phyloP scores from a whole-genome alignment of 305 asterid genomes.

The Withania somnifera region DNA sequence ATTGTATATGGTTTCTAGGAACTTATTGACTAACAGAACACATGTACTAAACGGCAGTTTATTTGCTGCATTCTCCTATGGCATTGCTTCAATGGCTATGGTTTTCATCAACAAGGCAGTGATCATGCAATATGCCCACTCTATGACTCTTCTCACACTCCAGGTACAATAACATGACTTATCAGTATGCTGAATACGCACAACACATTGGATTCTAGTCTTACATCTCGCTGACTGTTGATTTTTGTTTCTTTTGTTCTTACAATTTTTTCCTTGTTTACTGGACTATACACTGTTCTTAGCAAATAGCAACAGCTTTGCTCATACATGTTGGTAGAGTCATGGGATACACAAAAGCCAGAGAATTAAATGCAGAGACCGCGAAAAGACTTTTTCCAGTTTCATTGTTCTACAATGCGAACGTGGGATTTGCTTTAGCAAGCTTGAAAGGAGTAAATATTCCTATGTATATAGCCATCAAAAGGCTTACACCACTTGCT shows the following conservation, averaged over 20 bases:
- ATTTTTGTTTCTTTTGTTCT: constrained; percentile 8
- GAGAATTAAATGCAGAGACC: constrained; percentile 52
- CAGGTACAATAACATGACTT: constrained; percentile 42
- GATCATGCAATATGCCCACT: constrained; percentile 70
- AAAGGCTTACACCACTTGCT: constrained; percentile 95
- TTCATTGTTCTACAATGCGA: constrained; percentile 91
- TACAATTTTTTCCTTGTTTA: constrained; percentile 14
- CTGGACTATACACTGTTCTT: constrained; percentile 26
- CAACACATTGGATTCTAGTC: neutral
- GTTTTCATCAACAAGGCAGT: constrained; percentile 95
- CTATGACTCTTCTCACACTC: constrained; percentile 80
- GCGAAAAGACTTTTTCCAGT: constrained; percentile 73
- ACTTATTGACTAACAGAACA: neutral
- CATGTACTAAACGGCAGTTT: constrained; percentile 35
- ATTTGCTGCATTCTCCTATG: constrained; percentile 68
- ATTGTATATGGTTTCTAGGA: neutral
- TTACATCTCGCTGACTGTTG: constrained; percentile 5
- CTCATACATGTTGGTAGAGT: constrained; percentile 74
- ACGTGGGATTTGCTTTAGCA: constrained; percentile 94
- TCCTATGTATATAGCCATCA: constrained; percentile 98
- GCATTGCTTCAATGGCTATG: constrained; percentile 89
- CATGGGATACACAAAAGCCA: constrained; percentile 65
- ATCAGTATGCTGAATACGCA: neutral
- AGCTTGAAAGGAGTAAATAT: constrained; percentile 97
- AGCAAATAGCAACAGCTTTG: constrained; percentile 85